A percentile compares a stretch with the other conserved stretches of the same genome.
Conservation (phyloP, 225 moss, liverwort and hornwort genomes). For the Neckera pumila region DNA sequence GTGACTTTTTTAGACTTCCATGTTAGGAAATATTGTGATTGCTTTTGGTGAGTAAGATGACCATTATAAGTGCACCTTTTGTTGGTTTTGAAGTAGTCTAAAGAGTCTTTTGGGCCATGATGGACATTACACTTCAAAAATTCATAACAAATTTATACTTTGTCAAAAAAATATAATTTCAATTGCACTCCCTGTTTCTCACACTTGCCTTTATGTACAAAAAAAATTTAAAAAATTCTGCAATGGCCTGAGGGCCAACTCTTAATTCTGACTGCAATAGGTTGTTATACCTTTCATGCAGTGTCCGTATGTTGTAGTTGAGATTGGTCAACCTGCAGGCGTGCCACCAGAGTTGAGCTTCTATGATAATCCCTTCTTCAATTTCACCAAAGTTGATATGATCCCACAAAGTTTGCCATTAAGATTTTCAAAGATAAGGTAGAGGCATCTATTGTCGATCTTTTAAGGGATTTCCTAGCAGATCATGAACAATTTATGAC, state of each 20-base stretch:
- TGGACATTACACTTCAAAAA: not conserved
- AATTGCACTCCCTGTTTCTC: too few relatives aligned
- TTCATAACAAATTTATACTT: not conserved
- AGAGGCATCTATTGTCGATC: too few relatives aligned
- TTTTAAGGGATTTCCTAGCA: too few relatives aligned
- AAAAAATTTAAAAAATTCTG: too few relatives aligned
- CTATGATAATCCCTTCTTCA: not conserved
- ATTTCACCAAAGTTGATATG: not conserved
- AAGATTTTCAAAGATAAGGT: not conserved
- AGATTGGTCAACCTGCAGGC: not conserved
- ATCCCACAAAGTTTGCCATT: not conserved
- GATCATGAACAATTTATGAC: too few relatives aligned
- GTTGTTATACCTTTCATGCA: not conserved
- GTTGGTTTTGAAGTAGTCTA: too few relatives aligned
- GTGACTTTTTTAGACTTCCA: not conserved
- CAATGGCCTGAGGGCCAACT: not conserved
- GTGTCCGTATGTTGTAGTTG: not conserved
- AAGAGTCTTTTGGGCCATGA: too few relatives aligned
- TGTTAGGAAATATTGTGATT: rapidly evolving
- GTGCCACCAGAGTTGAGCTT: not conserved
- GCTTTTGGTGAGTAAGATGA: not conserved
- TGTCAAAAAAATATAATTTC: too few relatives aligned
- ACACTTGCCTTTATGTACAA: too few relatives aligned
- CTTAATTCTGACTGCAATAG: not conserved
- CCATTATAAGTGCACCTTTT: not conserved